Percentiles rank a stretch among this genome's conserved stretches.
phyloP scores from a whole-genome alignment of 1,284 basidiomycete genomes.

The Mycena citricolor region DNA sequence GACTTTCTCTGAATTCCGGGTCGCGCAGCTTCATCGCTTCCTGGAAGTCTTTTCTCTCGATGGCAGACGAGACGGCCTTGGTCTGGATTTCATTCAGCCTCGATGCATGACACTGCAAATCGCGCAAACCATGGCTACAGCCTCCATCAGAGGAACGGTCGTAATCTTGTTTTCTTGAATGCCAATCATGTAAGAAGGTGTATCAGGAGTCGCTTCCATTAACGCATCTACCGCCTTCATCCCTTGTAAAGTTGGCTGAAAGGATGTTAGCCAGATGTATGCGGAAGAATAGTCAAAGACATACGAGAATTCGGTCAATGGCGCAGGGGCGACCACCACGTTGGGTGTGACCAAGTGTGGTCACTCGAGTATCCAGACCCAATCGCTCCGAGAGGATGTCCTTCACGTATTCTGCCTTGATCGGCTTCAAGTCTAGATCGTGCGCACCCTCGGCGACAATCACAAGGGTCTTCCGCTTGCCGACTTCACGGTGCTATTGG shows the following conservation, averaged over 20 bases:
- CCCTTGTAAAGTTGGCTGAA: conserved; percentile 90
- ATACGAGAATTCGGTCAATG: conserved; percentile 86
- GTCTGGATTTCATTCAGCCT: conserved; percentile 55
- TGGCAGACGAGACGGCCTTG: conserved; percentile 80
- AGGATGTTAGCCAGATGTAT: neutral
- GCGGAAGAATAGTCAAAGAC: conserved; percentile 26
- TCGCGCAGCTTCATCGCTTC: conserved; percentile 89
- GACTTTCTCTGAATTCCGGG: conserved; percentile 86
- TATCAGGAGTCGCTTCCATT: conserved; percentile 85
- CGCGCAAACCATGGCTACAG: conserved; percentile 78
- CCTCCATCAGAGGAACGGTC: conserved; percentile 88
- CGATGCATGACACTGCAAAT: neutral
- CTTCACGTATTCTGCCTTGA: conserved; percentile 89
- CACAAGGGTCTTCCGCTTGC: conserved; percentile 98
- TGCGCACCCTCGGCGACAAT: conserved; percentile 97
- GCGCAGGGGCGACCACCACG: conserved; percentile 93
- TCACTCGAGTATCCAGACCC: conserved; percentile 93
- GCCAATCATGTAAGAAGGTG: conserved; percentile 97
- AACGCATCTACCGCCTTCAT: conserved; percentile 91
- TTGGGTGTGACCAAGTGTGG: conserved; percentile 97
- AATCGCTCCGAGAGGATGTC: conserved; percentile 84
- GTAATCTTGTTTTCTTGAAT: conserved; percentile 95
- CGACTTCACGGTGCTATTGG: conserved; percentile 79
- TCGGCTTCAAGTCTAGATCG: conserved; percentile 85
- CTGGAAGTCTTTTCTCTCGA: conserved; percentile 82